These are phyloP conservation scores for Trametes polyzona DNA, from an alignment of 1,284 basidiomycete genomes.

Conservation along the genomic window DNA sequence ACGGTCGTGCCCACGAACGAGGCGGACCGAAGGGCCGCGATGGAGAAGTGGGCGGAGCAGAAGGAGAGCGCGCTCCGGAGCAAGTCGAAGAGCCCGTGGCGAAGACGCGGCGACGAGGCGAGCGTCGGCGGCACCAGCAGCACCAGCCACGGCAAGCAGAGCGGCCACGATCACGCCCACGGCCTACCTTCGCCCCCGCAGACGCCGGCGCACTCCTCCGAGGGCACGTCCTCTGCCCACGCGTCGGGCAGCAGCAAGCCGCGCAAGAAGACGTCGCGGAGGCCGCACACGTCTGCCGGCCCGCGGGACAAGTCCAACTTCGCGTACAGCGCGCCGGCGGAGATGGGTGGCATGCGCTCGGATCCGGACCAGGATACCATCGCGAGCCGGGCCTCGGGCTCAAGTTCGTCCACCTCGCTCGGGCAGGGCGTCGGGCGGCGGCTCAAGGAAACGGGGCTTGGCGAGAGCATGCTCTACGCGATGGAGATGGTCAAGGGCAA, in stretches of 20 bases:
- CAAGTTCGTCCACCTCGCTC: conserved; percentile 17
- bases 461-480: conserved; percentile 24
- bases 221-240: conserved; percentile 7
- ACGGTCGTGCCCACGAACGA: conserved; percentile 69
- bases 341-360: conserved; percentile 8
- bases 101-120: conserved; percentile 24
- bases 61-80: conserved; percentile 44
- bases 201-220: conserved; percentile 24
- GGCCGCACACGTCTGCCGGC: conserved; percentile 73
- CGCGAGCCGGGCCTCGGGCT: conserved; percentile 33
- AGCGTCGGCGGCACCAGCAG: conserved; percentile 18
- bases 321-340: conserved; percentile 30
- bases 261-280: conserved; percentile 41
- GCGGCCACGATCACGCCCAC: conserved; percentile 14
- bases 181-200: conserved; percentile 24
- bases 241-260: conserved; percentile 21
- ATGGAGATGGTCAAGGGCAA: conserved; percentile 24
- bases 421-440: conserved; percentile 16
- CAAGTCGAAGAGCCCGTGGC: conserved; percentile 66
- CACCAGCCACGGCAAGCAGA: conserved; percentile 7
- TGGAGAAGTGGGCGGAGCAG: conserved; percentile 60
- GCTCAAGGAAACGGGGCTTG: conserved; percentile 23
- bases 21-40: conserved; percentile 66
- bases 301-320: conserved; percentile 56
- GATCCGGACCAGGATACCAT: conserved; percentile 18